Percentiles rank a stretch among this genome's conserved stretches.
Evolutionary conservation across 768 basidiomycete genomes (phyloP).

Genomic region (Saitozyma podzolica): DNA sequence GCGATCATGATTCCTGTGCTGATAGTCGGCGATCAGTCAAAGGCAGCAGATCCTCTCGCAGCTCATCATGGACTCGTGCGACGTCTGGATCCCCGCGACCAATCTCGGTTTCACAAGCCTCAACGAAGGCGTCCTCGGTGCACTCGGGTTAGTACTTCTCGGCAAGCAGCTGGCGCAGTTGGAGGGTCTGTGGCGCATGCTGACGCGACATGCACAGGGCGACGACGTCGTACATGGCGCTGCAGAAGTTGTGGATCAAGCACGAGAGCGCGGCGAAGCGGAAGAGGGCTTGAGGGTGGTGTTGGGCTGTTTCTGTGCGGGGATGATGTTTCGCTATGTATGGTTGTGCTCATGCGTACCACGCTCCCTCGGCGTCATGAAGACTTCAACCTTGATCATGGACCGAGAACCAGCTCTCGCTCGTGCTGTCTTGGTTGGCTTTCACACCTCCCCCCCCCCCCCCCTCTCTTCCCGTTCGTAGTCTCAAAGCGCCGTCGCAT

Average conservation of each 20-base stretch:
- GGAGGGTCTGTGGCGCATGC: background rate
- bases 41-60: slow-evolving; percentile 71
- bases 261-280: slow-evolving; percentile 28
- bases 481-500: too few species aligned
- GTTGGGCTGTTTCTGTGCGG: too few species aligned
- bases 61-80: slow-evolving; percentile 78
- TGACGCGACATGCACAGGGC: slow-evolving; percentile 25
- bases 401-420: too few species aligned
- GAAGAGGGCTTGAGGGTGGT: background rate
- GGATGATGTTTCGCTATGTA: too few species aligned
- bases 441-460: too few species aligned
- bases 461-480: too few species aligned
- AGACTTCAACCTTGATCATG: too few species aligned
- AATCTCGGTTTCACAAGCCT: slow-evolving; percentile 71
- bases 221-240: slow-evolving; percentile 46
- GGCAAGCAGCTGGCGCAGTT: background rate
- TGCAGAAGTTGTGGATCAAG: slow-evolving; percentile 49
- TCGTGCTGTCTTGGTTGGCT: too few species aligned
- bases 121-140: slow-evolving; percentile 81
- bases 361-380: too few species aligned
- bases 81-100: slow-evolving; percentile 86
- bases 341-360: too few species aligned
- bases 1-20: background rate
- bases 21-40: slow-evolving; percentile 49
- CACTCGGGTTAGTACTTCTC: slow-evolving; percentile 68